phyloP scores from a whole-genome alignment of 2,329 filamentous ascomycete genomes.

The Penicillium sp. region DNA sequence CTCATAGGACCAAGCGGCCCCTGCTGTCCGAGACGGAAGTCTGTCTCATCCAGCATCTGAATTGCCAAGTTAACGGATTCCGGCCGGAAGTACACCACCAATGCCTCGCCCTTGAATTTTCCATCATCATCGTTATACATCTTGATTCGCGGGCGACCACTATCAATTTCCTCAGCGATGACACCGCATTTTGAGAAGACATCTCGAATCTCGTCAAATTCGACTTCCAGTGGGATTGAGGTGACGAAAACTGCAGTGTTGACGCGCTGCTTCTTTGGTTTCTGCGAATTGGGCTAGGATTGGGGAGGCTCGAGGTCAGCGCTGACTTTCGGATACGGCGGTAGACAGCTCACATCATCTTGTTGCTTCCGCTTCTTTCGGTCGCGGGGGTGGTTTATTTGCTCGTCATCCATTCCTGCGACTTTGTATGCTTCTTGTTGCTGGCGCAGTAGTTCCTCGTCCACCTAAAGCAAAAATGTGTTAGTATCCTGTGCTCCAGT shows the following conservation, averaged over 20 bases:
- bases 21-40: constrained; percentile 70
- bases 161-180: constrained; percentile 92
- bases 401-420: constrained; percentile 62
- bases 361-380: constrained; percentile 60
- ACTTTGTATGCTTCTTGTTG: constrained; percentile 66
- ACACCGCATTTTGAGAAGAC: constrained; percentile 89
- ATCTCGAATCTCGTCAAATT: constrained; percentile 77
- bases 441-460: constrained; percentile 63
- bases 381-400: constrained; percentile 47
- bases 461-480: constrained; percentile 50
- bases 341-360: constrained; percentile 53
- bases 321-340: not conserved
- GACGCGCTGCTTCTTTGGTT: constrained; percentile 55
- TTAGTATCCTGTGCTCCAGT: constrained; percentile 2
- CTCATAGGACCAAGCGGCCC: constrained; percentile 67
- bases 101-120: constrained; percentile 88
- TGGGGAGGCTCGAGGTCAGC: not conserved
- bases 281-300: constrained; percentile 35
- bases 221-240: constrained; percentile 78
- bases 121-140: constrained; percentile 83
- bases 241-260: constrained; percentile 95
- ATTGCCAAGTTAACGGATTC: constrained; percentile 77
- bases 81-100: constrained; percentile 92
- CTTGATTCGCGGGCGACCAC: constrained; percentile 85
- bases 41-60: constrained; percentile 59